These are phyloP conservation scores for Colletotrichum karsti DNA, from an alignment of 2,329 filamentous ascomycete genomes.

Conservation along the genomic window DNA sequence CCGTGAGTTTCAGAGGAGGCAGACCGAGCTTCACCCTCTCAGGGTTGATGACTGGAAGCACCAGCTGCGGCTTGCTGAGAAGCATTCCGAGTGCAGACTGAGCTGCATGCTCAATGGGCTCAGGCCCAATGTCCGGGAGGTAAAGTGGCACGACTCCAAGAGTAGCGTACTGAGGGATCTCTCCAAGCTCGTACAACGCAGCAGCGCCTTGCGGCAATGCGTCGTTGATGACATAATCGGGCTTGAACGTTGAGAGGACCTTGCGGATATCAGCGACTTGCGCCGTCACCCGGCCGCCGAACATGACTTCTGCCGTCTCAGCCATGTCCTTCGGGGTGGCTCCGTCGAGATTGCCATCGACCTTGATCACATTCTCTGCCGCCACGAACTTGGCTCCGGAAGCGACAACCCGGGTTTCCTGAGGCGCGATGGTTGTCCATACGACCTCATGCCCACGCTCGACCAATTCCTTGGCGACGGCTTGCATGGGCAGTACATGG, in stretches of 20 bases:
- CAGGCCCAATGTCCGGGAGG: constrained; percentile 40
- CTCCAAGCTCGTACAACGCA: constrained; percentile 44
- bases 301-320: constrained; percentile 36
- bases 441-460: constrained; percentile 46
- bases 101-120: constrained; percentile 34
- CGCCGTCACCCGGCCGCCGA: constrained; percentile 39
- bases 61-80: constrained; percentile 37
- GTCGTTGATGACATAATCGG: constrained; percentile 46
- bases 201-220: constrained; percentile 46
- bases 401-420: constrained; percentile 41
- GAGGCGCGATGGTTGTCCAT: constrained; percentile 45
- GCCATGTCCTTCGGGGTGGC: constrained; percentile 40
- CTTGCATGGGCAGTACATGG: constrained; percentile 49
- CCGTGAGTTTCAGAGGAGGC: constrained; percentile 36
- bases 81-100: constrained; percentile 34
- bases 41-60: constrained; percentile 39
- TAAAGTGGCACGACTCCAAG: constrained; percentile 50
- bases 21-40: constrained; percentile 41
- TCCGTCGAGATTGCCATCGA: constrained; percentile 40
- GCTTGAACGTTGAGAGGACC: constrained; percentile 36
- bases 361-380: constrained; percentile 38
- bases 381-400: constrained; percentile 43
- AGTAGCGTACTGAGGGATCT: constrained; percentile 45
- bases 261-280: constrained; percentile 46
- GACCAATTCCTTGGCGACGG: constrained; percentile 46